These are phyloP conservation scores for Deinandra increscens DNA, from an alignment of 129 eudicot species.

Conservation along the genomic window DNA sequence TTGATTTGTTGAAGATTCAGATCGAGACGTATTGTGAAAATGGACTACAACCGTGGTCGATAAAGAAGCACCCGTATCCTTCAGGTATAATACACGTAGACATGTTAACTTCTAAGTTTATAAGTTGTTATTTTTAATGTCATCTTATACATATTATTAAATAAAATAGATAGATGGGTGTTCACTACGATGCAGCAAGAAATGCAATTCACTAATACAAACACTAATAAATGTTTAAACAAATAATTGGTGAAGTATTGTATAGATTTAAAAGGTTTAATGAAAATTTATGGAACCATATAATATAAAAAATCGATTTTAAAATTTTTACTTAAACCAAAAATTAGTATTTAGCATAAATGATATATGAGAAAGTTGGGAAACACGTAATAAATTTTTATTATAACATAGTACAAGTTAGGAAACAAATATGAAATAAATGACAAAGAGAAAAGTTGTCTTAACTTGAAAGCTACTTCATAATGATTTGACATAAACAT, in stretches of 20 bases:
- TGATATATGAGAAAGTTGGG: too few relatives aligned
- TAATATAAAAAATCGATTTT: too few relatives aligned
- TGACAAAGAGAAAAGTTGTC: constrained; percentile 23
- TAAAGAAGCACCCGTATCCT: constrained; percentile 63
- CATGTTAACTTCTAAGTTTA: background rate
- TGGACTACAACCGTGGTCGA: constrained; percentile 79
- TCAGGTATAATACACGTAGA: constrained; percentile 46
- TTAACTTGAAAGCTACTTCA: constrained; percentile 27
- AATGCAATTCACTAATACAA: too few relatives aligned
- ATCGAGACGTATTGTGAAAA: constrained; percentile 79
- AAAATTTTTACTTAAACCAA: too few relatives aligned
- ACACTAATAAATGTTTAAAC: too few relatives aligned
- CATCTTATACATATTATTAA: background rate
- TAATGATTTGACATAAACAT: constrained; percentile 21
- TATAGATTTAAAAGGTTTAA: too few relatives aligned
- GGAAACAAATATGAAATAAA: constrained; percentile 14
- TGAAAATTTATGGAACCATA: too few relatives aligned
- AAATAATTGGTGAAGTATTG: too few relatives aligned
- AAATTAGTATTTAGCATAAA: too few relatives aligned
- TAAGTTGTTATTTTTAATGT: background rate
- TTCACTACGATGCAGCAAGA: too few relatives aligned
- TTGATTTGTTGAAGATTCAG: constrained; percentile 57
- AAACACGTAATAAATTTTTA: background rate
- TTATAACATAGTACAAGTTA: constrained; percentile 10
- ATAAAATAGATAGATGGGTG: too few relatives aligned